phyloP scores from a whole-genome alignment of 805 yeast species.

The Citeromyces nyonsensis region DNA sequence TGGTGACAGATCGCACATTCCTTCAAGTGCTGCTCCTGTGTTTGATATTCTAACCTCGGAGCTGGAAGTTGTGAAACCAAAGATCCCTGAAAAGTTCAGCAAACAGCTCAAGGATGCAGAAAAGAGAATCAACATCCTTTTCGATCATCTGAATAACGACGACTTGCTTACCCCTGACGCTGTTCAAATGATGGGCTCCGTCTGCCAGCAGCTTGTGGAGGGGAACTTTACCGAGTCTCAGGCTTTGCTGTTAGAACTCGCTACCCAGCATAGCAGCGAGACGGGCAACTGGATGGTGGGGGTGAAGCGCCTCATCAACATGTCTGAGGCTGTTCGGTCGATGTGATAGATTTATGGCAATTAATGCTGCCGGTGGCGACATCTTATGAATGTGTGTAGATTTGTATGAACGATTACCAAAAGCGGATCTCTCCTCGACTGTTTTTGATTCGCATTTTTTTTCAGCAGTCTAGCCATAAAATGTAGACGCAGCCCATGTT shows the following conservation, averaged over 20 bases:
- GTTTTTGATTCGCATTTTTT: too few relatives aligned
- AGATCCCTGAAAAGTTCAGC: slow-evolving; percentile 56
- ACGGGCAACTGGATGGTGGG: slow-evolving; percentile 91
- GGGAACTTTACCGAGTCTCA: slow-evolving; percentile 49
- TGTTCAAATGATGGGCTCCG: slow-evolving; percentile 30
- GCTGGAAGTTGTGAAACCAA: slow-evolving; percentile 49
- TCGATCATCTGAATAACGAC: slow-evolving; percentile 61
- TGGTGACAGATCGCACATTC: slow-evolving; percentile 59
- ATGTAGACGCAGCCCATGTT: too few relatives aligned
- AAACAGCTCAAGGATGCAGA: slow-evolving; percentile 73
- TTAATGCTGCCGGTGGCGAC: neutral
- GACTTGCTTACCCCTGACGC: slow-evolving; percentile 49
- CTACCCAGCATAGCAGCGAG: slow-evolving; percentile 51
- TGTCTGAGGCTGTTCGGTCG: slow-evolving; percentile 29
- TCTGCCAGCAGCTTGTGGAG: slow-evolving; percentile 32
- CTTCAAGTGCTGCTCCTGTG: slow-evolving; percentile 41
- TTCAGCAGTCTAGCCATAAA: too few relatives aligned
- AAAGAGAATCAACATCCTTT: slow-evolving; percentile 63
- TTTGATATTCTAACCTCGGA: slow-evolving; percentile 37
- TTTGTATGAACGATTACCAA: neutral
- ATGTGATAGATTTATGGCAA: neutral
- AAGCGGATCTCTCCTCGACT: neutral
- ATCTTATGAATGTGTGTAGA: neutral
- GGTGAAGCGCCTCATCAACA: slow-evolving; percentile 71
- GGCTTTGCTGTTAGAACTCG: slow-evolving; percentile 36